Conservation (phyloP, 345 rosid genomes). For the Gossypium longicalyx region DNA sequence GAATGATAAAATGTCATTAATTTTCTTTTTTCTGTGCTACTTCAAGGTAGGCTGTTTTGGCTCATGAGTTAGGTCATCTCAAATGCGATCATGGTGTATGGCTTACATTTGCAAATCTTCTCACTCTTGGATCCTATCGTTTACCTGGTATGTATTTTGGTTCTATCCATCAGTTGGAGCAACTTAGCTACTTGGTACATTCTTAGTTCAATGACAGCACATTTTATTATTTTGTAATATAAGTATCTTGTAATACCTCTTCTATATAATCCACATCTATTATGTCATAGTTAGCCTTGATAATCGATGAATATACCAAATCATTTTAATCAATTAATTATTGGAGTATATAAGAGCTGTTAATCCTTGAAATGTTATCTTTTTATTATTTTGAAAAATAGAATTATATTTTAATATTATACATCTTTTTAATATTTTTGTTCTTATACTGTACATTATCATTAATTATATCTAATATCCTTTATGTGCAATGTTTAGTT, state of each 20-base stretch:
- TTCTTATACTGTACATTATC: no score
- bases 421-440: no score
- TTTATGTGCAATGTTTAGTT: no score
- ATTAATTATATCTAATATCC: no score
- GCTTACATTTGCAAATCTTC: slow-evolving; percentile 93
- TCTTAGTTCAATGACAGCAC: neutral
- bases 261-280: neutral
- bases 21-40: slow-evolving; percentile 8
- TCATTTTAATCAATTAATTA: no score
- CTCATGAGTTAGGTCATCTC: slow-evolving; percentile 92
- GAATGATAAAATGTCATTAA: slow-evolving; percentile 19
- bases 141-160: slow-evolving; percentile 65
- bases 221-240: neutral
- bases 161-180: neutral
- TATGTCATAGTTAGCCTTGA: neutral
- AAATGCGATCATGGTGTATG: slow-evolving; percentile 96
- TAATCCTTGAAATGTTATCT: neutral
- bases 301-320: neutral
- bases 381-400: no score
- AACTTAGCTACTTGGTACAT: neutral
- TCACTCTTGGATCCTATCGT: slow-evolving; percentile 81
- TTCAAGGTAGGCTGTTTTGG: slow-evolving; percentile 75
- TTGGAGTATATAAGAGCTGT: neutral
- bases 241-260: neutral
- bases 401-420: no score